Conservation (phyloP, 2,329 filamentous ascomycete species). For the Metarhizium anisopliae region DNA sequence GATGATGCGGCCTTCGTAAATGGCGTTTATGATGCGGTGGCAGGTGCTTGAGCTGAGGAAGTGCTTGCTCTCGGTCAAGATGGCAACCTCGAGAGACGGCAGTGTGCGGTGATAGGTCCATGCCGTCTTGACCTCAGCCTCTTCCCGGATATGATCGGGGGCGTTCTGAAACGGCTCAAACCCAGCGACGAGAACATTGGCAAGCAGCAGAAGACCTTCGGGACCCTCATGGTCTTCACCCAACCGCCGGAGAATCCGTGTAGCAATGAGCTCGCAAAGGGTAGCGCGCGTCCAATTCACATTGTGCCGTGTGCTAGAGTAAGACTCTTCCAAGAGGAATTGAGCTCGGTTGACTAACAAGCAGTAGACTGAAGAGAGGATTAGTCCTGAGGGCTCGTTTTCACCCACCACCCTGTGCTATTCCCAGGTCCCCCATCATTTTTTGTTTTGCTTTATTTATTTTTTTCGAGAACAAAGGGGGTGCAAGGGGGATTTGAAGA, state of each 20-base stretch:
- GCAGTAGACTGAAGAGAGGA: slow-evolving; percentile 55
- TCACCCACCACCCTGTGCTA: too few relatives aligned
- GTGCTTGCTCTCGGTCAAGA: slow-evolving; percentile 70
- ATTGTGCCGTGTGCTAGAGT: slow-evolving; percentile 69
- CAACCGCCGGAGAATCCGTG: slow-evolving; percentile 67
- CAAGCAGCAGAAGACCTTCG: slow-evolving; percentile 61
- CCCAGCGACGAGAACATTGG: slow-evolving; percentile 72
- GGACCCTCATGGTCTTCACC: slow-evolving; percentile 68
- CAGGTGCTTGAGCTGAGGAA: slow-evolving; percentile 71
- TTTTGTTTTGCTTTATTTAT: too few relatives aligned
- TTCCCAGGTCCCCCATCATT: too few relatives aligned
- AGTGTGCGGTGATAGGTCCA: slow-evolving; percentile 50
- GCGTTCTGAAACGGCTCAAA: slow-evolving; percentile 84
- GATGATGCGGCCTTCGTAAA: slow-evolving; percentile 71
- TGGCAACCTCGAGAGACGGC: slow-evolving; percentile 74
- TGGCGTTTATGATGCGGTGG: slow-evolving; percentile 73
- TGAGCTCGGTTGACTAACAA: slow-evolving; percentile 73
- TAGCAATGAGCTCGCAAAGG: slow-evolving; percentile 73
- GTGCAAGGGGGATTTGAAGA: not conserved
- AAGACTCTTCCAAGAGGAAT: slow-evolving; percentile 69
- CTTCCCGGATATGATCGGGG: slow-evolving; percentile 53
- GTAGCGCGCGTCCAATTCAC: slow-evolving; percentile 70
- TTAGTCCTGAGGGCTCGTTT: not conserved
- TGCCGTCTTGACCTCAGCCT: slow-evolving; percentile 41
- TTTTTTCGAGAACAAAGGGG: too few relatives aligned